Evolutionary conservation across 2,329 filamentous ascomycete genomes (phyloP).

Genomic region (Paraconiothyrium brasiliense): DNA sequence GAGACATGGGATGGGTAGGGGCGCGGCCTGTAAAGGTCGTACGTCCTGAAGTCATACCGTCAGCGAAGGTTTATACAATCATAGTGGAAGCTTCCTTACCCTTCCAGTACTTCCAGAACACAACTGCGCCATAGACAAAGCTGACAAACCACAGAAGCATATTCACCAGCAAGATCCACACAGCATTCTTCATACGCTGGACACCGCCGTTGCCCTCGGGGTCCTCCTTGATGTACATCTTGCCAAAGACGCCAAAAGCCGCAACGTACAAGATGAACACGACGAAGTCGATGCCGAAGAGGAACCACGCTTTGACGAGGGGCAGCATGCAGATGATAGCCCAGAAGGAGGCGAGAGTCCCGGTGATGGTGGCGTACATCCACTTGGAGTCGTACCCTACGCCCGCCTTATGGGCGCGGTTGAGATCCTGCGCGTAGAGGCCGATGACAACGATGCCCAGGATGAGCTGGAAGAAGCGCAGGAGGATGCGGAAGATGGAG

Average conservation of each 20-base stretch:
- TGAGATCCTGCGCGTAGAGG: slow-evolving; percentile 63
- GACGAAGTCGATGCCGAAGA: slow-evolving; percentile 75
- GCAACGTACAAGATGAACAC: slow-evolving; percentile 80
- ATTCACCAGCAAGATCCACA: slow-evolving; percentile 82
- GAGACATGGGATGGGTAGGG: slow-evolving; percentile 11
- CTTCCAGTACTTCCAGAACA: slow-evolving; percentile 62
- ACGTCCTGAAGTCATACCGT: slow-evolving; percentile 30
- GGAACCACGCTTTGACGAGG: slow-evolving; percentile 58
- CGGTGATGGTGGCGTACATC: slow-evolving; percentile 65
- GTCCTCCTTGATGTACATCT: slow-evolving; percentile 78
- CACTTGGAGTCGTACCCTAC: slow-evolving; percentile 48
- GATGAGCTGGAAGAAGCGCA: slow-evolving; percentile 81
- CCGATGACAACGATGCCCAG: slow-evolving; percentile 80
- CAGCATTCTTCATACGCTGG: slow-evolving; percentile 82
- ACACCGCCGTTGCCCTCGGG: slow-evolving; percentile 71
- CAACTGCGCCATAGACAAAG: slow-evolving; percentile 62
- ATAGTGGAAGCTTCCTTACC: slow-evolving; percentile 36
- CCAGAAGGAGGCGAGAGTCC: slow-evolving; percentile 31
- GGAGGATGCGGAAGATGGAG: slow-evolving; percentile 59
- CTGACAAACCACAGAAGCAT: slow-evolving; percentile 79
- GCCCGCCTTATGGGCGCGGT: slow-evolving; percentile 56
- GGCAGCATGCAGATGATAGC: slow-evolving; percentile 71
- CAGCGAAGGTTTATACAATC: not conserved
- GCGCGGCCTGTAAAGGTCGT: slow-evolving; percentile 13
- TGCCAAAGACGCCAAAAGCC: slow-evolving; percentile 84